Percentiles rank a stretch among this genome's conserved stretches.
Evolutionary conservation across 2,329 filamentous ascomycete species (phyloP).

Genomic region (Calonectria crousiana): DNA sequence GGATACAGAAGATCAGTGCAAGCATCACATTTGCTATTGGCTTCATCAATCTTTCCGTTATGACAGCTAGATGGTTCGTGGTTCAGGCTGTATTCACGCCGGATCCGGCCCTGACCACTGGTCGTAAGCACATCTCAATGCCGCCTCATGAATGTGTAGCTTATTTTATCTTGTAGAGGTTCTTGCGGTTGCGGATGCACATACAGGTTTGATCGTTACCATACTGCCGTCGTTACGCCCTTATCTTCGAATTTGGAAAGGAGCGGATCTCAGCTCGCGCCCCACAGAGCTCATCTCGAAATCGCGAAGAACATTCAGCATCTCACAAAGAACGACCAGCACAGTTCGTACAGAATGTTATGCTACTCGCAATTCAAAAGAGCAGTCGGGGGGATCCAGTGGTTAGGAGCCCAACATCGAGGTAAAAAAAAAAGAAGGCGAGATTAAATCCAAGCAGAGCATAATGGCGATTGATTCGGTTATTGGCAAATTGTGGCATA

Average conservation of each 20-base stretch:
- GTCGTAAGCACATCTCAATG: background rate
- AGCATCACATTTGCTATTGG: constrained; percentile 3
- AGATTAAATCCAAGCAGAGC: background rate
- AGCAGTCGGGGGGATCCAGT: background rate
- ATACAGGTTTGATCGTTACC: background rate
- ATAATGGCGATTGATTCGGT: too few relatives aligned
- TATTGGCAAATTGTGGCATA: background rate
- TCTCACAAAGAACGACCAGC: background rate
- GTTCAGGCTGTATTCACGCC: constrained; percentile 1
- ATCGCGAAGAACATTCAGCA: background rate
- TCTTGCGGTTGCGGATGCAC: background rate
- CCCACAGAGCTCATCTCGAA: background rate
- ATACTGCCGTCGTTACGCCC: background rate
- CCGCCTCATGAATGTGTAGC: background rate
- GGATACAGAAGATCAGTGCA: constrained; percentile 8
- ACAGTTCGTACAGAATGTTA: background rate
- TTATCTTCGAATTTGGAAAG: background rate
- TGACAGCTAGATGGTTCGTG: background rate
- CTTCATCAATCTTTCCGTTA: constrained; percentile 4
- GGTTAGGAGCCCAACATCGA: background rate
- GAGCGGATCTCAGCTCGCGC: background rate
- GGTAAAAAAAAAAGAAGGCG: background rate
- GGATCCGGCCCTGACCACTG: background rate
- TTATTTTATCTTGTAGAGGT: background rate
- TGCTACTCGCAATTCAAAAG: background rate